These are phyloP conservation scores for Maudiozyma bulderi DNA, from an alignment of 805 yeast species.

Conservation along the genomic window DNA sequence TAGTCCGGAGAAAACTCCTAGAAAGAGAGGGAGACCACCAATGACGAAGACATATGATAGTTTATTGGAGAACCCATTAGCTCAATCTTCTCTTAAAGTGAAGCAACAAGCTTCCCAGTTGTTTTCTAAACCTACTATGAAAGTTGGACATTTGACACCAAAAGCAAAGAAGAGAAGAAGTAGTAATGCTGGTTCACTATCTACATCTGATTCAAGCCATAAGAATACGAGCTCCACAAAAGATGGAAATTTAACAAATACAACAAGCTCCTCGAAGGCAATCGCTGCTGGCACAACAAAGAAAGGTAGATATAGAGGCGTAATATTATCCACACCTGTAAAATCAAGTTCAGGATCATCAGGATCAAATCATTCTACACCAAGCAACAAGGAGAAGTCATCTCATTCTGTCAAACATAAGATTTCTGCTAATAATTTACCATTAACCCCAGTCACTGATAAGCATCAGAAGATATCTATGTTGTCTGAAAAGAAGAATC, in stretches of 20 bases:
- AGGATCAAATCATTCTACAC: neutral
- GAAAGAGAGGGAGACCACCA: conserved; percentile 30
- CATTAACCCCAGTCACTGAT: conserved; percentile 1
- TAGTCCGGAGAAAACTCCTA: conserved; percentile 4
- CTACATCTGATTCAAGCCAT: neutral
- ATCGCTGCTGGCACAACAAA: conserved; percentile 9
- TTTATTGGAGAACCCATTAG: conserved; percentile 31
- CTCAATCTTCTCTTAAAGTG: conserved; percentile 27
- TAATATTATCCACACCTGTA: conserved; percentile 20
- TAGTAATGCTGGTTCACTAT: conserved; percentile 1
- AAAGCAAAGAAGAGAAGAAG: conserved; percentile 13
- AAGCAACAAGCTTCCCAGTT: conserved; percentile 21
- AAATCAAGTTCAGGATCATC: conserved; percentile 1
- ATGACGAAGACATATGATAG: conserved; percentile 26
- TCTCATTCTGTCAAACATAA: neutral
- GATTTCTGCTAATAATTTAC: neutral
- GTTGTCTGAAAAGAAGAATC: neutral
- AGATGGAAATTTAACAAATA: too few relatives aligned
- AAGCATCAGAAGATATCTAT: neutral
- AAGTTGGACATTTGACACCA: conserved; percentile 23
- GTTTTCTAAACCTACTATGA: conserved; percentile 28
- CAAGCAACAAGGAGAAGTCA: neutral
- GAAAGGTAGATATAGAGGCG: conserved; percentile 24
- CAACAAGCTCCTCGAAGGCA: too few relatives aligned
- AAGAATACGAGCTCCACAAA: too few relatives aligned